Base-by-base conservation (phyloP, 352 stramenopile species). In the Globisporangium camurandrum region DNA sequence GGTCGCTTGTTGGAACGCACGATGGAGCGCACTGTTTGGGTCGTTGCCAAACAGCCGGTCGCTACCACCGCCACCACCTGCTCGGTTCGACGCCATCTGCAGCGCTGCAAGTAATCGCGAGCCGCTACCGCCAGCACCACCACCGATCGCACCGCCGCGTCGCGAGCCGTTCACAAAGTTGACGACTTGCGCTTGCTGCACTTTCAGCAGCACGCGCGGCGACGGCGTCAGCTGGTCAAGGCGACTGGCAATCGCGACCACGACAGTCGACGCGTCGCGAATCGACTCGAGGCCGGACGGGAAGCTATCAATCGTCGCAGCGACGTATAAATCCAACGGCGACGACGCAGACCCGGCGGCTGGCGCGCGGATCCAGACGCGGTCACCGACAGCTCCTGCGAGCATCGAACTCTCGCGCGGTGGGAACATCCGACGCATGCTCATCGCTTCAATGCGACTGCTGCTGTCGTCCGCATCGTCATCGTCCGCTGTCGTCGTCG, bases 31-130 rank as follows among this genome's bases (percentile, higher is more conserved):
- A 49, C 61, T 23, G 31, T 49, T 43, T 6, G 46, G 46, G 8
- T 19, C 51, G 31, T 46, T 24, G 2, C 54, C 53, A 48, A 64
- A 61, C 19, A 66, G 28, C 7, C 48, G 26, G 6, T 62, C 48
- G 11, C 63, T 56, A 0, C 24, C 39, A 23, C 41, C 48, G 11
- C 63, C 57, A 0, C 24, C 39, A 23, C 41, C 49, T 28, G 34
- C 51, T 22, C 61, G 54, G 9, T 59, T 55, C 23, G 57, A 55
- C 12, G 65, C 52, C 55, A 64, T 74, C 33, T 86, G 71, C 0
- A 90, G 56, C 17, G 75, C 78, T 4, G 78, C 75, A 14, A 90
- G 54, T 11, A 90, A 44, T 0, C 79, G 65, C 46, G 78, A 88
- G 16, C 69, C 55, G 0, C 62, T 58, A 5, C 67, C 55, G 0